These are phyloP conservation scores for Rhododendron mucronatum DNA, from an alignment of 148 eudicot genomes.

Conservation along the genomic window DNA sequence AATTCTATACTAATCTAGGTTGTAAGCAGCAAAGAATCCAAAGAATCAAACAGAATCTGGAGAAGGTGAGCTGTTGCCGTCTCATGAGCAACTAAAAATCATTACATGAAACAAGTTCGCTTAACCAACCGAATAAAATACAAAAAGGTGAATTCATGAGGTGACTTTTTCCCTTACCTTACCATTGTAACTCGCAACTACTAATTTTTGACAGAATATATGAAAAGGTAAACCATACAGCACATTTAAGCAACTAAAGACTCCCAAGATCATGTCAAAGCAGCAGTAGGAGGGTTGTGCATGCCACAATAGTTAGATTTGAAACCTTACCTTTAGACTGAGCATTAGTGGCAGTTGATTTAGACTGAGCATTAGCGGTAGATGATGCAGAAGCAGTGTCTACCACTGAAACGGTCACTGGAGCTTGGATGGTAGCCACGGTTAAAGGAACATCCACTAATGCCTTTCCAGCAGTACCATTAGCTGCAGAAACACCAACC, in stretches of 20 bases:
- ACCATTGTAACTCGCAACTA: not conserved
- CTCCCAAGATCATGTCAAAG: constrained; percentile 2
- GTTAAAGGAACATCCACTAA: constrained; percentile 29
- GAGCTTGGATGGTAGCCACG: constrained; percentile 32
- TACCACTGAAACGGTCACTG: constrained; percentile 27
- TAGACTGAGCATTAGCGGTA: constrained; percentile 27
- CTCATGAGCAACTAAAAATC: not conserved
- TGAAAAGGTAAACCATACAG: not conserved
- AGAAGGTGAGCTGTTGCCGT: not conserved
- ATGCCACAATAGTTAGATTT: not conserved
- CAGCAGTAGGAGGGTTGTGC: not conserved
- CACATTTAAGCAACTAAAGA: not conserved
- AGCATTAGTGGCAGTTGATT: constrained; percentile 41
- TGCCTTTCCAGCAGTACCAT: constrained; percentile 19
- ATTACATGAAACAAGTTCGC: not conserved
- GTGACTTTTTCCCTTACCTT: not conserved
- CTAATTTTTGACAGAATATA: not conserved
- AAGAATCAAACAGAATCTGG: not conserved
- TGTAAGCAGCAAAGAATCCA: not conserved
- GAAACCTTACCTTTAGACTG: constrained; percentile 58
- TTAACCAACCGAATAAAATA: not conserved
- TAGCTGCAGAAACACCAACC: constrained; percentile 19
- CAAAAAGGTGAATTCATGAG: not conserved
- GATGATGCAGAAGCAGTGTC: constrained; percentile 37
- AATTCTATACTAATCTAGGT: not conserved